Percentiles rank a stretch among this genome's conserved stretches.
phyloP scores from a whole-genome alignment of 768 basidiomycete species.

The Termitomyces sp. region DNA sequence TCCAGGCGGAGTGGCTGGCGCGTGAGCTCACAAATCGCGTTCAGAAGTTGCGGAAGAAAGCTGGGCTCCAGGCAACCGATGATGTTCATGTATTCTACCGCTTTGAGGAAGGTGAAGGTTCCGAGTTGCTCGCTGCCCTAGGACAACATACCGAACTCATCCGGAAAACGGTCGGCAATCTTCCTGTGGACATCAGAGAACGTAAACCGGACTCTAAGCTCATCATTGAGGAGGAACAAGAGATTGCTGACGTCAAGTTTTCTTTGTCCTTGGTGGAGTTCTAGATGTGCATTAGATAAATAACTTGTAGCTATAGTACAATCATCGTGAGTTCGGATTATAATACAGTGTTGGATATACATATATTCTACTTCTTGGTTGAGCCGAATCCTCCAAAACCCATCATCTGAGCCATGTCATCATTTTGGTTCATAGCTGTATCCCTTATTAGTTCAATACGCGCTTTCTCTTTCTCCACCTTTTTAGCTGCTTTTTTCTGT shows the following conservation, averaged over 20 bases:
- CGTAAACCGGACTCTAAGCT: constrained; percentile 41
- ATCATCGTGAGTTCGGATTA: constrained; percentile 18
- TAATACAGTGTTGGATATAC: constrained; percentile 19
- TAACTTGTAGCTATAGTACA: constrained; percentile 21
- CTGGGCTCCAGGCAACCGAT: constrained; percentile 91
- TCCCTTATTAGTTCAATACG: constrained; percentile 59
- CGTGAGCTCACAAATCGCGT: constrained; percentile 90
- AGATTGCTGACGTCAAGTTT: constrained; percentile 77
- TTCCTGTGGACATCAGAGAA: constrained; percentile 55
- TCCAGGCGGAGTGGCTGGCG: constrained; percentile 83
- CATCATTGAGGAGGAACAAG: constrained; percentile 83
- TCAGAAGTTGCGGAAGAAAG: constrained; percentile 93
- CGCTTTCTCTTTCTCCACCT: constrained; percentile 68
- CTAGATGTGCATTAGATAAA: constrained; percentile 21
- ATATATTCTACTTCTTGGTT: constrained; percentile 58
- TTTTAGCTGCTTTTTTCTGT: constrained; percentile 74
- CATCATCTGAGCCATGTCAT: constrained; percentile 79
- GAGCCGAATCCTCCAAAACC: constrained; percentile 89
- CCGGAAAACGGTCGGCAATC: constrained; percentile 64
- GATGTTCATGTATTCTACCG: constrained; percentile 85
- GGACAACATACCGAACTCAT: constrained; percentile 63
- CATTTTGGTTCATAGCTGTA: constrained; percentile 39
- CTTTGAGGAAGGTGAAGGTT: constrained; percentile 65
- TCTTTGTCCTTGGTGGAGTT: constrained; percentile 57
- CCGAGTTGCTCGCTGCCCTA: constrained; percentile 61